Conservation (phyloP, 2,329 filamentous ascomycete species). For the Epichloe baconii region DNA sequence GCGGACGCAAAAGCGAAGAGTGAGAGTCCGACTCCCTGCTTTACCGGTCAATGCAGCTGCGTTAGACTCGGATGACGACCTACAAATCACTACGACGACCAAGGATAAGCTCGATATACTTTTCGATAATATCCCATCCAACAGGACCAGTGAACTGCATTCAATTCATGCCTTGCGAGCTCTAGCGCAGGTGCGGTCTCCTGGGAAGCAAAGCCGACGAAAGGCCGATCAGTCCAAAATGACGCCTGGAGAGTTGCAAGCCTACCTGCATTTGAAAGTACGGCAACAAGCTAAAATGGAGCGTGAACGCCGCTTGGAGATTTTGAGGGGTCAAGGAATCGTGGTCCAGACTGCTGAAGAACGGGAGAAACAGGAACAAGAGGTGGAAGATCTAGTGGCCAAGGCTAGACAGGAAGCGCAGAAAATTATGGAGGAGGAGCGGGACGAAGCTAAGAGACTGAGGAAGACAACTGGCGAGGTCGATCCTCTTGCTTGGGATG, state of each 20-base stretch:
- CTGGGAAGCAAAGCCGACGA: slow-evolving; percentile 35
- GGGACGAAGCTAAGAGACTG: slow-evolving; percentile 56
- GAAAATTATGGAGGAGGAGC: slow-evolving; percentile 66
- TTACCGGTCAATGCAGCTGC: slow-evolving; percentile 24
- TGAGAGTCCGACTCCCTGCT: slow-evolving; percentile 37
- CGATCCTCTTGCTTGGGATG: slow-evolving; percentile 42
- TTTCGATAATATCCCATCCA: slow-evolving; percentile 55
- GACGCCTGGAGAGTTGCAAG: slow-evolving; percentile 56
- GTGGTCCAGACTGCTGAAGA: slow-evolving; percentile 77
- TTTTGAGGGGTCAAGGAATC: slow-evolving; percentile 67
- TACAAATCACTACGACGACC: slow-evolving; percentile 45
- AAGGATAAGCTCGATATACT: slow-evolving; percentile 45
- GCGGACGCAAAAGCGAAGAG: slow-evolving; percentile 29
- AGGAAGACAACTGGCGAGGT: slow-evolving; percentile 32
- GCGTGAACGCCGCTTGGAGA: slow-evolving; percentile 62
- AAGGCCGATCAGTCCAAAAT: slow-evolving; percentile 41
- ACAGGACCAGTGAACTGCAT: slow-evolving; percentile 47
- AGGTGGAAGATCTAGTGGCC: slow-evolving; percentile 79
- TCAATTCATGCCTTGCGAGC: slow-evolving; percentile 57
- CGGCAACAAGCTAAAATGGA: slow-evolving; percentile 69
- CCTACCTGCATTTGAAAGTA: slow-evolving; percentile 55
- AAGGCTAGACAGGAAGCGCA: slow-evolving; percentile 66
- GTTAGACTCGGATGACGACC: slow-evolving; percentile 42
- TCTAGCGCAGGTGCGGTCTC: slow-evolving; percentile 59
- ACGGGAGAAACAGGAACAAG: slow-evolving; percentile 64